Evolutionary conservation across 2,329 filamentous ascomycete genomes (phyloP).

Genomic region (Neonectria magnoliae): DNA sequence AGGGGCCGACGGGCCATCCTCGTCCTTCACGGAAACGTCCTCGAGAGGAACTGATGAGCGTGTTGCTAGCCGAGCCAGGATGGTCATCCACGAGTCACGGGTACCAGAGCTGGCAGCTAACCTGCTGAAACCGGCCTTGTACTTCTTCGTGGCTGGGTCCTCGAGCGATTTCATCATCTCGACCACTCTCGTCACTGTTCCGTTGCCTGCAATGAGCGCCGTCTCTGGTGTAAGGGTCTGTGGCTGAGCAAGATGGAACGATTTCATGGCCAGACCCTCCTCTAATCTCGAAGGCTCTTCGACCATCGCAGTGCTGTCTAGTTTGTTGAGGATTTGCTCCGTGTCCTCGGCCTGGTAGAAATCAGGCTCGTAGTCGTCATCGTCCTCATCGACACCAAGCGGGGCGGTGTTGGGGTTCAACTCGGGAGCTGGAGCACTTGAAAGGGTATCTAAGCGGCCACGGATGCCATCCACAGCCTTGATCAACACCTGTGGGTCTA

Average conservation of each 20-base stretch:
- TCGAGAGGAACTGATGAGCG: conserved; percentile 78
- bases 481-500: conserved; percentile 75
- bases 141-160: conserved; percentile 68
- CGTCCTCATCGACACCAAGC: conserved; percentile 79
- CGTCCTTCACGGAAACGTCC: conserved; percentile 64
- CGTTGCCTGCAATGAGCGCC: conserved; percentile 77
- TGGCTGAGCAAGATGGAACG: conserved; percentile 83
- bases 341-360: conserved; percentile 80
- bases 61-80: conserved; percentile 86
- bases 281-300: conserved; percentile 44
- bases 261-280: conserved; percentile 71
- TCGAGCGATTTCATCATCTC: conserved; percentile 79
- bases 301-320: conserved; percentile 74
- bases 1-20: conserved; percentile 54
- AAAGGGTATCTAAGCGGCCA: conserved; percentile 58
- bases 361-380: conserved; percentile 89
- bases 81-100: conserved; percentile 89
- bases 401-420: conserved; percentile 68
- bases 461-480: conserved; percentile 76
- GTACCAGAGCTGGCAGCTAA: conserved; percentile 87
- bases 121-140: conserved; percentile 80
- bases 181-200: conserved; percentile 81
- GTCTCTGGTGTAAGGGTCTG: conserved; percentile 77
- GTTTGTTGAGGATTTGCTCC: conserved; percentile 80
- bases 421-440: conserved; percentile 55